Conservation (phyloP, 2,329 filamentous ascomycete species). For the Exophiala sp. region DNA sequence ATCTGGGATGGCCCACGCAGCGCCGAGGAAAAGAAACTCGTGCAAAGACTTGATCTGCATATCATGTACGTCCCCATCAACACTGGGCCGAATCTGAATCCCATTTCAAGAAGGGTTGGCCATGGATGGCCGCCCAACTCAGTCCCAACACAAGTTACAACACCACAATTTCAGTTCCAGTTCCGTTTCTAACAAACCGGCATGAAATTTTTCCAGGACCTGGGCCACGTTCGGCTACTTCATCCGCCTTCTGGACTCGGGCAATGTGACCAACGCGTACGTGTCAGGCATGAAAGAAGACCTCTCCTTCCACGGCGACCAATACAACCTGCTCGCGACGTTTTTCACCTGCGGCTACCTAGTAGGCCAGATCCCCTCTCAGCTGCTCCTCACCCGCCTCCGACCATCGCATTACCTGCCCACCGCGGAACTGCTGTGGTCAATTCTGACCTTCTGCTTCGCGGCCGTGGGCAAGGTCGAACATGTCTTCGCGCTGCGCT, state of each 20-base stretch:
- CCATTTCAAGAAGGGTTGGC: too few species aligned
- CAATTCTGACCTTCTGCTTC: conserved; percentile 34
- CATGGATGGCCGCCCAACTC: too few species aligned
- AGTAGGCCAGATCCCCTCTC: conserved; percentile 32
- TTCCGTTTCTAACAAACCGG: neutral
- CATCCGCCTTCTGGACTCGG: conserved; percentile 18
- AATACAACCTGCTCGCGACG: conserved; percentile 31
- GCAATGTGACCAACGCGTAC: conserved; percentile 33
- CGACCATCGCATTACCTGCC: conserved; percentile 30
- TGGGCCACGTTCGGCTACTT: conserved; percentile 40
- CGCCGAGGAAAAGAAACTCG: conserved; percentile 35
- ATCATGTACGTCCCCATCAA: conserved; percentile 31
- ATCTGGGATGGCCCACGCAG: conserved; percentile 8
- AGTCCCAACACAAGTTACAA: too few species aligned
- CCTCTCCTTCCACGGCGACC: conserved; percentile 31
- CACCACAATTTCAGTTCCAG: neutral
- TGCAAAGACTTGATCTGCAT: conserved; percentile 37
- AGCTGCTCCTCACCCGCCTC: conserved; percentile 37
- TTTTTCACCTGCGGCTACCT: conserved; percentile 21
- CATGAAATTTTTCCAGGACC: too few species aligned
- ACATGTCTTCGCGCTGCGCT: conserved; percentile 33
- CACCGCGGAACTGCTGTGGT: conserved; percentile 33
- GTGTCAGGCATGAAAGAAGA: conserved; percentile 36
- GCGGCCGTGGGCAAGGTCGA: conserved; percentile 31
- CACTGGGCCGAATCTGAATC: too few species aligned